Percentiles rank a stretch among this genome's conserved stretches.
Evolutionary conservation across 768 basidiomycete species (phyloP).

Genomic region (Artomyces pyxidatus): DNA sequence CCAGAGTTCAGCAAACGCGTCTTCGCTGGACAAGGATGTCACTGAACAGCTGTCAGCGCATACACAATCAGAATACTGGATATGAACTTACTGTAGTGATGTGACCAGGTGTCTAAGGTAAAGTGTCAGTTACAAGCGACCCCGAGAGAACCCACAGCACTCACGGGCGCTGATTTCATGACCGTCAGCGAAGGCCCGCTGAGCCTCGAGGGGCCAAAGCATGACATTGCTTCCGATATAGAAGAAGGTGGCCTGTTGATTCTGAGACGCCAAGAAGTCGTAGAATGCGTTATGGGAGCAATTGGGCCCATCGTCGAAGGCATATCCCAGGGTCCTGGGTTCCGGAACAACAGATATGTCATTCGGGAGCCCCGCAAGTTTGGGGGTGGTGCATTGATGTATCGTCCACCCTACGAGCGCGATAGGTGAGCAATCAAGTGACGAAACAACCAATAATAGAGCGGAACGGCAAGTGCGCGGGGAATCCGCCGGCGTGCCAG

Average conservation of each 20-base stretch:
- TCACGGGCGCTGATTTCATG: slow-evolving; percentile 49
- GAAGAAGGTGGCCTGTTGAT: slow-evolving; percentile 60
- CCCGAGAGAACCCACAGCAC: slow-evolving; percentile 19
- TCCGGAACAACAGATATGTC: slow-evolving; percentile 43
- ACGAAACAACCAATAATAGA: too few species aligned
- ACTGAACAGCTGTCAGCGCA: slow-evolving; percentile 28
- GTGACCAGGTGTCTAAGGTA: slow-evolving; percentile 38
- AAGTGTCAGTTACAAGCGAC: background rate
- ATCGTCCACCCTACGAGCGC: slow-evolving; percentile 38
- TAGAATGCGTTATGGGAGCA: slow-evolving; percentile 59
- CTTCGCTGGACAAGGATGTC: slow-evolving; percentile 50
- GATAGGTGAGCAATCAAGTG: too few species aligned
- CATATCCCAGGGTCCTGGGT: slow-evolving; percentile 50
- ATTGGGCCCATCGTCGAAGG: slow-evolving; percentile 58
- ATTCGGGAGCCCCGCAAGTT: slow-evolving; percentile 30
- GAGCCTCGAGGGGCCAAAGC: slow-evolving; percentile 47
- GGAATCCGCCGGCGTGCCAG: too few species aligned
- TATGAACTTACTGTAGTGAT: slow-evolving; percentile 31
- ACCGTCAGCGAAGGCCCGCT: slow-evolving; percentile 43
- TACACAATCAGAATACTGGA: too few species aligned
- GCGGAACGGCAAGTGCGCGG: too few species aligned
- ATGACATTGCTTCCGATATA: slow-evolving; percentile 52
- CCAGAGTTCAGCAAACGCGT: slow-evolving; percentile 75
- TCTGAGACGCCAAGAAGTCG: slow-evolving; percentile 38
- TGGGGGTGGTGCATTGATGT: slow-evolving; percentile 38